Evolutionary conservation across 1,284 basidiomycete species (phyloP).

Genomic region (Cutaneotrichosporon spelunceum): DNA sequence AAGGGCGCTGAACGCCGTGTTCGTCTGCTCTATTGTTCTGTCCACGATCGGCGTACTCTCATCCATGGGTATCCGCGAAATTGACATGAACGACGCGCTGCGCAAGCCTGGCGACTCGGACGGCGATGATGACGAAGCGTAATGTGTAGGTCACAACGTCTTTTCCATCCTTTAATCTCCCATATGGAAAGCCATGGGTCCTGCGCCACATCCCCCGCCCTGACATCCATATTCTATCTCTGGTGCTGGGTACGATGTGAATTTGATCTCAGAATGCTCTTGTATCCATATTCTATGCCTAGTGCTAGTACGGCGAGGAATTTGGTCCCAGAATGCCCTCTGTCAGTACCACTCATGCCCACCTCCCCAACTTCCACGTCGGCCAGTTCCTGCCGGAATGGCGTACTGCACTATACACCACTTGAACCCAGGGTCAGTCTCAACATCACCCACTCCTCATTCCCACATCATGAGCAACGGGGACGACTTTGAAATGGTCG

Average conservation of each 20-base stretch:
- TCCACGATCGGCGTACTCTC: constrained; percentile 34
- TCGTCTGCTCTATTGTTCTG: constrained; percentile 65
- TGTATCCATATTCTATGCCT: no score
- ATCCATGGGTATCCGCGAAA: constrained; percentile 39
- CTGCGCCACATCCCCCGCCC: no score
- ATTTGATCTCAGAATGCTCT: no score
- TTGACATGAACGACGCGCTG: constrained; percentile 29
- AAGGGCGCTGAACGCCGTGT: constrained; percentile 76
- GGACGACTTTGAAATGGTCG: constrained; percentile 31
- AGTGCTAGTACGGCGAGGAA: no score
- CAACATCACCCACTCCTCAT: constrained; percentile 1
- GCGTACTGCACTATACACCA: not conserved
- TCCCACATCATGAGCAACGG: constrained; percentile 7
- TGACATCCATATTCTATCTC: no score
- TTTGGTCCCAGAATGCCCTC: no score
- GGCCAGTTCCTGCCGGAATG: no score
- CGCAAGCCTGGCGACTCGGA: not conserved
- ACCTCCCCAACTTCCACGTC: no score
- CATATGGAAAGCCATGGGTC: no score
- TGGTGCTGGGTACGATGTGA: no score
- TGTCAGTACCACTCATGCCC: no score
- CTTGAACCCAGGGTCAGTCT: not conserved
- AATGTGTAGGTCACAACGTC: not conserved
- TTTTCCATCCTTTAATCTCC: no score
- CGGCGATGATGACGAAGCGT: constrained; percentile 3